Evolutionary conservation across 2,329 filamentous ascomycete species (phyloP).

Genomic region (Hymenoscyphus albidus): DNA sequence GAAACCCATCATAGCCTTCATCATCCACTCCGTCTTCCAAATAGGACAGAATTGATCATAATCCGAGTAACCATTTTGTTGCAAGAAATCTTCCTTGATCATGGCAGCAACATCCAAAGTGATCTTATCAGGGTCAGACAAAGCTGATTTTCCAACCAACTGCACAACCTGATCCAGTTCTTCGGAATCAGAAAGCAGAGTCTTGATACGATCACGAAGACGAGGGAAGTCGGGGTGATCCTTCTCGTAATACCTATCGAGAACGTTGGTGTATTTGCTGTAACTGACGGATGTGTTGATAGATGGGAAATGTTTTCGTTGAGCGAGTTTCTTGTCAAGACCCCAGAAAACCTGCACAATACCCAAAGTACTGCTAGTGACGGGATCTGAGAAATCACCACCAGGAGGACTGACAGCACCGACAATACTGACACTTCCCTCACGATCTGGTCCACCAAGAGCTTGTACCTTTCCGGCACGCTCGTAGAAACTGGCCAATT

Average conservation of each 20-base stretch:
- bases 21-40: slow-evolving; percentile 99
- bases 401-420: slow-evolving; percentile 95
- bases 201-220: slow-evolving; percentile 87
- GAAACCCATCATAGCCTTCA: slow-evolving; percentile 98
- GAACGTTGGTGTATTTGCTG: slow-evolving; percentile 86
- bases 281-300: slow-evolving; percentile 95
- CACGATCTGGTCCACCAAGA: slow-evolving; percentile 82
- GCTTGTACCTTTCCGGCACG: slow-evolving; percentile 84
- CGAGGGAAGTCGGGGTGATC: slow-evolving; percentile 91
- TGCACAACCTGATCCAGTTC: slow-evolving; percentile 98
- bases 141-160: slow-evolving; percentile 92
- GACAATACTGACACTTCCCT: slow-evolving; percentile 94
- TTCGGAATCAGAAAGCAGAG: slow-evolving; percentile 90
- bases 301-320: slow-evolving; percentile 98
- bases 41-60: slow-evolving; percentile 99
- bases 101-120: slow-evolving; percentile 87
- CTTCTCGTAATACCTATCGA: slow-evolving; percentile 94
- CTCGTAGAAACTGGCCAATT: slow-evolving; percentile 98
- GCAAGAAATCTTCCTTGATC: slow-evolving; percentile 97
- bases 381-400: slow-evolving; percentile 98
- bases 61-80: slow-evolving; percentile 98
- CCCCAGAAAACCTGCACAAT: slow-evolving; percentile 99
- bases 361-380: slow-evolving; percentile 87
- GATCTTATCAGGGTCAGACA: slow-evolving; percentile 97
- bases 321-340: slow-evolving; percentile 98